phyloP scores from a whole-genome alignment of 2,329 filamentous ascomycete species.

The Diaporthe aspalathi region DNA sequence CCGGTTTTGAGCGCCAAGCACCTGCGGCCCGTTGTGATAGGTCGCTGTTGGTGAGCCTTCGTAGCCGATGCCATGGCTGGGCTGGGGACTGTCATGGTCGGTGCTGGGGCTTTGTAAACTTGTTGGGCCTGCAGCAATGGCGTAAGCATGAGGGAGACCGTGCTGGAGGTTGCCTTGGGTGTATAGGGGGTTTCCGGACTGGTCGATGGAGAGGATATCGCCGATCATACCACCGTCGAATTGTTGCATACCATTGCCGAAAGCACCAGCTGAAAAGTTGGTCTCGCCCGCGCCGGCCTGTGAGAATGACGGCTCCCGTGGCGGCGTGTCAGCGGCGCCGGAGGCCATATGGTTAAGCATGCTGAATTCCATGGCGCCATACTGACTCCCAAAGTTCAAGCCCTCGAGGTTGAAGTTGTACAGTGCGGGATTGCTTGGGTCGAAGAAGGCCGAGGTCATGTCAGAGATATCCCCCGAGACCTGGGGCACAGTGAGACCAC shows the following conservation, averaged over 20 bases:
- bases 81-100: slow-evolving; percentile 71
- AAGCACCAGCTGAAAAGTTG: slow-evolving; percentile 60
- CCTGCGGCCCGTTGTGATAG: slow-evolving; percentile 44
- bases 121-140: slow-evolving; percentile 71
- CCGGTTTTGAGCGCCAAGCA: slow-evolving; percentile 48
- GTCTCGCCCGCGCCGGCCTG: slow-evolving; percentile 53
- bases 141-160: slow-evolving; percentile 73
- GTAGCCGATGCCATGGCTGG: slow-evolving; percentile 61
- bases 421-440: slow-evolving; percentile 89
- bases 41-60: slow-evolving; percentile 65
- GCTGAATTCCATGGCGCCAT: slow-evolving; percentile 93
- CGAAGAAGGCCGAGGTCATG: slow-evolving; percentile 76
- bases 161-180: slow-evolving; percentile 70
- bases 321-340: slow-evolving; percentile 83
- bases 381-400: slow-evolving; percentile 95
- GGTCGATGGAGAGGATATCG: slow-evolving; percentile 66
- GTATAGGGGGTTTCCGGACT: slow-evolving; percentile 59
- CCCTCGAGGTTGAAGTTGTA: slow-evolving; percentile 97
- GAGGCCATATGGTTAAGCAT: slow-evolving; percentile 97
- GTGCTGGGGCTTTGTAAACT: slow-evolving; percentile 74
- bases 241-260: slow-evolving; percentile 62
- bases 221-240: slow-evolving; percentile 62
- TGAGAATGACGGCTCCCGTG: slow-evolving; percentile 68
- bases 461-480: slow-evolving; percentile 62
- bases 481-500: slow-evolving; percentile 60